Base-by-base conservation (phyloP, 768 basidiomycete species). In the Termitomyces sp. region DNA sequence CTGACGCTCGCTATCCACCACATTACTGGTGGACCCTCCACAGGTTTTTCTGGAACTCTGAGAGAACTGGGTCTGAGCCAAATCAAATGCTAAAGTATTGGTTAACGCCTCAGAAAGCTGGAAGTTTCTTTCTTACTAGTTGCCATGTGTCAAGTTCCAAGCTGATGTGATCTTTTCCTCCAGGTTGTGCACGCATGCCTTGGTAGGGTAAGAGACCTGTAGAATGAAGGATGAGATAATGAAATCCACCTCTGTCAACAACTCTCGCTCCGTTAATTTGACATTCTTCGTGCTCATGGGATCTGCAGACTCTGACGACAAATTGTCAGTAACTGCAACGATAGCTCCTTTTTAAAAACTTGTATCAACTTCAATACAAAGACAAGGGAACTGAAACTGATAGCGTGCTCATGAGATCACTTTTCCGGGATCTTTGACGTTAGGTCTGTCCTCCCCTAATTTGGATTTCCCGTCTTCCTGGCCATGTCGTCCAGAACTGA, bases 401-500 rank as follows among this genome's bases (percentile, higher is more conserved):
- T 44, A 74, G 60, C 54, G 41, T 33, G 82, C 89, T 73, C 71
- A 91, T 87, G 80, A 79, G 96, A 98, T 98, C 66, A 99, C 97
- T 66, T 99, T 94, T 46, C 72, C 75, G 22, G 87, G 79, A 61
- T 82, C 89, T 66, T 80, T 83, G n/a, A 98, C 96, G 57, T 78
- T 83, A 53, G 97, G 84, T 74, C 95, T 95, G 69, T 96, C 95
- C 76, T 99, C n/a, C 97, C 58, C 97, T 80, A 68, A 99, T 98
- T 68, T 94, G 89, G 15, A 99, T 92, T 64, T 93, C 90, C 45
- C 93, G 85, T 54, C 86, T 81, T 79, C n/a, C 81, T 84, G 32
- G 72, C 76, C 7, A 74, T 70, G 53, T 91, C 89, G 56, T 90
- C 87, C 64, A 85, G n/a, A 75, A 52, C 85, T 85, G 50, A 99